Evolutionary conservation across 305 asterid species (phyloP), one percentile per base, ranked within the genome.

Genomic region (Fraxinus angustifolia): DNA sequence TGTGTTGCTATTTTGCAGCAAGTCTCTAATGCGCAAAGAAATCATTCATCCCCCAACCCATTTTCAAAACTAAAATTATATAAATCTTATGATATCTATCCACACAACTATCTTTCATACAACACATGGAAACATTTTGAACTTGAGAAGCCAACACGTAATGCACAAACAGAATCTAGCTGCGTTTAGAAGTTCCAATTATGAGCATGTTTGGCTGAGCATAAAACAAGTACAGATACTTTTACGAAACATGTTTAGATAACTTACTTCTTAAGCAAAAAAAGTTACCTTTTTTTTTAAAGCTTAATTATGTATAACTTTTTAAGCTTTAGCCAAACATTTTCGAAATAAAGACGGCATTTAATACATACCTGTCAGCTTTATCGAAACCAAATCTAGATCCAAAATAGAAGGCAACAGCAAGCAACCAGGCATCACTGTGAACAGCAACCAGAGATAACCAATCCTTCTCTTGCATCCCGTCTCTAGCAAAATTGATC

Each of bases 401-500:
- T 80, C 90, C 90, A 53, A 83, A 84, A 81, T 85, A 85, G 81
- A 87, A 89, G 76, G 91, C 80, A 77, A 87, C 87, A 35, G 90
- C 79, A 58, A 89, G 87, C 80, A 87, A 81, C 91, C 91, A 89
- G 17, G 91, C 83, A 72, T 89, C 90, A 75, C 91, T 82, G 77
- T 89, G 91, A 72, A 83, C 85, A 71, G 91, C 87, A 74, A 89
- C 89, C 34, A 87, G 76, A 45, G 91, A 85, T 75, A 87, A 65
- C 91, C 90, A 88, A 34, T 88, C 91, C 76, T 88, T 88, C 17
- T 80, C 90, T 83, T 84, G 86, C 91, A 89, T 87, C 31, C 90
- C 90, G 23, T 85, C 91, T 79, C 91, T 87, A 31, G 91, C 87
- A 82, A 87, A 89, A 84, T 87, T 87, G 70, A 89, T 89, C 48